phyloP scores from a whole-genome alignment of 106 monocot species.

The Cymbidium sinense region DNA sequence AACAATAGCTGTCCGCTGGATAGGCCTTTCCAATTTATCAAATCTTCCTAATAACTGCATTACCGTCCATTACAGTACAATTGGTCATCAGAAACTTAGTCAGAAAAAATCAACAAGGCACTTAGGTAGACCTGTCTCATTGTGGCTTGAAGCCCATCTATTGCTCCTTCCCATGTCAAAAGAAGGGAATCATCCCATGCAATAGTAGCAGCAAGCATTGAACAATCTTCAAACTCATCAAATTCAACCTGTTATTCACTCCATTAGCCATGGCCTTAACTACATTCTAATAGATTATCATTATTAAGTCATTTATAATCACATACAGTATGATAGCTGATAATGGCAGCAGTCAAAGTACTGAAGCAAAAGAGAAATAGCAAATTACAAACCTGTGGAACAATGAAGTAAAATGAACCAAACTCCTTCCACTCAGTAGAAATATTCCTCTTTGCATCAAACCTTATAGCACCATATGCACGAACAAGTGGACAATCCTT shows the following conservation, averaged over 20 bases:
- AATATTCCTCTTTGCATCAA: slow-evolving; percentile 59
- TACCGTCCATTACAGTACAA: not conserved
- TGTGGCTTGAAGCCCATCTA: slow-evolving; percentile 51
- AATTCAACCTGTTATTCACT: slow-evolving; percentile 83
- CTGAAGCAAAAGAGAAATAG: slow-evolving; percentile 7
- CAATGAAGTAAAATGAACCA: slow-evolving; percentile 80
- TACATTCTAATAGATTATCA: slow-evolving; percentile 18
- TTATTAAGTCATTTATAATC: not conserved
- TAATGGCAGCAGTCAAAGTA: no score
- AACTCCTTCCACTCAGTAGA: slow-evolving; percentile 80
- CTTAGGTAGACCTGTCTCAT: slow-evolving; percentile 42
- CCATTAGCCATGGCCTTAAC: slow-evolving; percentile 19
- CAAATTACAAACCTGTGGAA: slow-evolving; percentile 62
- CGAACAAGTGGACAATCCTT: slow-evolving; percentile 69
- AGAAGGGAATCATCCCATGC: slow-evolving; percentile 81
- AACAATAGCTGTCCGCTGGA: slow-evolving; percentile 38
- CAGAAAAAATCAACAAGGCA: not conserved
- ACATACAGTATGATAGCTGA: not conserved
- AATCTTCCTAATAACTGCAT: slow-evolving; percentile 51
- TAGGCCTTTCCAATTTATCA: slow-evolving; percentile 23
- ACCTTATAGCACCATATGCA: slow-evolving; percentile 89
- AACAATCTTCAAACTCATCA: slow-evolving; percentile 75
- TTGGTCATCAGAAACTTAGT: not conserved
- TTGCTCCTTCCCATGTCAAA: slow-evolving; percentile 71
- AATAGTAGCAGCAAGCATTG: slow-evolving; percentile 68